These are phyloP conservation scores for Pythium oligandrum DNA, from an alignment of 352 stramenopile genomes.

Conservation along the genomic window DNA sequence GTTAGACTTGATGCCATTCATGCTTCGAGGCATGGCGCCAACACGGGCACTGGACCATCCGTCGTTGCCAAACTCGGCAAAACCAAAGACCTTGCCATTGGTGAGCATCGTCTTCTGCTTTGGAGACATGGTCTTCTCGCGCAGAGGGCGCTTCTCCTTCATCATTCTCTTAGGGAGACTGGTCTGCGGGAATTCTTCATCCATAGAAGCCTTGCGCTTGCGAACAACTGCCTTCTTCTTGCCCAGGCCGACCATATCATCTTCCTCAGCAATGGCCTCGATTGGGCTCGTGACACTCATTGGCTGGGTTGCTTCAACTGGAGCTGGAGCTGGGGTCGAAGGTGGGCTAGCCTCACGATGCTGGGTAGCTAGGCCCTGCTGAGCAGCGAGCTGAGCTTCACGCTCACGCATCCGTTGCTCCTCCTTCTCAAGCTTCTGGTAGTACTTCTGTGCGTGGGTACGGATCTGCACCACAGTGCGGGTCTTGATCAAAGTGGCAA, in stretches of 20 bases:
- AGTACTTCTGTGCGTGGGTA: conserved; percentile 88
- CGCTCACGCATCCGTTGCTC: conserved; percentile 71
- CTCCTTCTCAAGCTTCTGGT: conserved; percentile 88
- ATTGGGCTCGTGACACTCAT: neutral
- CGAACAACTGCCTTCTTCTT: conserved; percentile 63
- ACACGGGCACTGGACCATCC: conserved; percentile 22
- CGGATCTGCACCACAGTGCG: conserved; percentile 89
- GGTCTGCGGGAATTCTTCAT: conserved; percentile 33
- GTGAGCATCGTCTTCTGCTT: conserved; percentile 61
- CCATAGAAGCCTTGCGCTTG: conserved; percentile 57
- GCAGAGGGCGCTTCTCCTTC: conserved; percentile 53
- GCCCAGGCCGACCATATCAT: conserved; percentile 13
- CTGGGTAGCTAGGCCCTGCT: conserved; percentile 7
- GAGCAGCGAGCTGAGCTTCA: conserved; percentile 30
- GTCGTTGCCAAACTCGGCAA: conserved; percentile 27
- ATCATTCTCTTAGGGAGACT: conserved; percentile 66
- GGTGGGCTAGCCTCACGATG: conserved; percentile 3
- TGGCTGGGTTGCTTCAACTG: conserved; percentile 3
- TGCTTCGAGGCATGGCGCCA: conserved; percentile 5
- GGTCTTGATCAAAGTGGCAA: conserved; percentile 92
- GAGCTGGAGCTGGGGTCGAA: conserved; percentile 2
- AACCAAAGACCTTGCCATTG: conserved; percentile 38
- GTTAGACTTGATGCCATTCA: conserved; percentile 28
- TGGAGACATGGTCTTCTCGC: conserved; percentile 64
- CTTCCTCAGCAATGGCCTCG: neutral